Base-by-base conservation (phyloP, 2,329 filamentous ascomycete species). In the Aspergillus novoparasiticus region DNA sequence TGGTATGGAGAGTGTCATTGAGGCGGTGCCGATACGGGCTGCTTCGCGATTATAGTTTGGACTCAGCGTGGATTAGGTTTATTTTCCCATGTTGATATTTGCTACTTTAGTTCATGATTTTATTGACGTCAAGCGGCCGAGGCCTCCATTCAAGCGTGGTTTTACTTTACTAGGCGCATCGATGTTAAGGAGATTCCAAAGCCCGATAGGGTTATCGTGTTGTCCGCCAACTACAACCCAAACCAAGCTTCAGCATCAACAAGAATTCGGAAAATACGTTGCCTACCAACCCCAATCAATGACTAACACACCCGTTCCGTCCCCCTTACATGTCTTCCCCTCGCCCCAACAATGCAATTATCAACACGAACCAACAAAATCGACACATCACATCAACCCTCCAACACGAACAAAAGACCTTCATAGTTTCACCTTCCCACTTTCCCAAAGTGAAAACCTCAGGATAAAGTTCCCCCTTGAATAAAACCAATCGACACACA, bases 1-100 rank as follows among this genome's bases (percentile, higher is more conserved):
- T 0, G 70, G 68, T 5, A 71, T 71, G 71, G 73, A 75, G 51
- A 72, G 69, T 5, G 69, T 75, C 9, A 74, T 75, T 62, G 73
- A 75, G 58, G 71, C 68, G 3, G 64, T 71, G 19, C 69, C 65
- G 2, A 62, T 63, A 26, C 26, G 11, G 26, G n/a, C 21, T 43
- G 28, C 41, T 32, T 58, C 39, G 36, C 11, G 32, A 23, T 46
- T 34, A 39, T 58, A 21, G 12, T 48, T 34, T 11, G 12, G 28
- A 16, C 16, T 28, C 8, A 3, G 12, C 12, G 12, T 55, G 19
- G 41, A 23, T 51, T 39, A n/a, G 2, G 23, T 45, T 16, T 51
- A 23, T 30, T 50, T 51, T 61, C 4, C 34, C 19, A 8, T 54
- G 32, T 48, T 26, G 28, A 36, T 54, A 36, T 30, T 54, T 36